Conservation (phyloP, 2,329 filamentous ascomycete genomes). For the Fusarium cyanostomum region DNA sequence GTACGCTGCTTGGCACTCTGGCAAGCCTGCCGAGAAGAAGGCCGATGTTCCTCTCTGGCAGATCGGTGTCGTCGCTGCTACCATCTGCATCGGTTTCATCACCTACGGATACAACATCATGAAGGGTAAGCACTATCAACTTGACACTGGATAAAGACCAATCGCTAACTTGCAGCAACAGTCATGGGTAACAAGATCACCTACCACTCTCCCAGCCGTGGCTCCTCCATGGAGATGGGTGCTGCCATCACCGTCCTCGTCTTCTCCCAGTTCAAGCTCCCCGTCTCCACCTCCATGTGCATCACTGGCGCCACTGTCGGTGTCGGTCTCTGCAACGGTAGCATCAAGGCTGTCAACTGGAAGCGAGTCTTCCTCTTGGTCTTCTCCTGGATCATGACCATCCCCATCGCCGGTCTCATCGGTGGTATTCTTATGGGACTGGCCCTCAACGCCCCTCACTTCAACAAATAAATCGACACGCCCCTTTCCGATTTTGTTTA, state of each 20-base stretch:
- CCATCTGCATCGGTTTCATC: slow-evolving; percentile 72
- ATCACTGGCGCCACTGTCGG: slow-evolving; percentile 83
- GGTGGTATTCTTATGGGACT: slow-evolving; percentile 54
- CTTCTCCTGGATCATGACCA: slow-evolving; percentile 66
- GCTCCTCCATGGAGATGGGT: slow-evolving; percentile 81
- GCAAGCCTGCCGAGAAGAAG: slow-evolving; percentile 68
- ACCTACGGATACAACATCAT: slow-evolving; percentile 88
- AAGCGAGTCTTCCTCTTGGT: slow-evolving; percentile 75
- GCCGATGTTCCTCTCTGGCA: slow-evolving; percentile 78
- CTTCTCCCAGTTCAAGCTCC: slow-evolving; percentile 78
- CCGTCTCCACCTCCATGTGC: slow-evolving; percentile 81
- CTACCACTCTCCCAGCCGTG: slow-evolving; percentile 67
- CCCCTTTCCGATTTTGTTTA: slow-evolving; percentile 8
- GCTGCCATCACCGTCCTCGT: slow-evolving; percentile 79
- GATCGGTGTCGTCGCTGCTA: slow-evolving; percentile 72
- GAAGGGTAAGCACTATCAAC: slow-evolving; percentile 68
- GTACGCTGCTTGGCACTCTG: slow-evolving; percentile 73
- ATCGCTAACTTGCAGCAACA: slow-evolving; percentile 43
- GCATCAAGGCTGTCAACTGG: slow-evolving; percentile 77
- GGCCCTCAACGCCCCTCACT: slow-evolving; percentile 53
- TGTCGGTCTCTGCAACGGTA: slow-evolving; percentile 80
- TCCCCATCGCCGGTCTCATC: slow-evolving; percentile 54
- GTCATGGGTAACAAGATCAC: slow-evolving; percentile 86
- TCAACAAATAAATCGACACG: slow-evolving; percentile 31
- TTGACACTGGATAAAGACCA: not conserved